These are phyloP conservation scores for Apiotrichum siamense DNA, from an alignment of 1,284 basidiomycete species.

Conservation along the genomic window DNA sequence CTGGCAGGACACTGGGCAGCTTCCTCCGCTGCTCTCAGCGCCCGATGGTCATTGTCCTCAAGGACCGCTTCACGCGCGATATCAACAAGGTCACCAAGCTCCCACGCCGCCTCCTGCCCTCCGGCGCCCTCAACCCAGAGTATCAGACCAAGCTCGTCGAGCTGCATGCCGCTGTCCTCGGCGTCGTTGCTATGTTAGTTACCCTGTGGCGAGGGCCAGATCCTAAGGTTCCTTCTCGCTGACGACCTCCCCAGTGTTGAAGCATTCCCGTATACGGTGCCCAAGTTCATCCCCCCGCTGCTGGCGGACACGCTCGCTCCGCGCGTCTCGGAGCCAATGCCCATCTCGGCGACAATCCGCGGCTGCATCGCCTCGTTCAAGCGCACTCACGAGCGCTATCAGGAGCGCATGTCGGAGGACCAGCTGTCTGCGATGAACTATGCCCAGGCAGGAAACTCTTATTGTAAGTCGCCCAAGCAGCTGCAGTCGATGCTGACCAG, in stretches of 20 bases:
- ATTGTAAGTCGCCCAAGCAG: no score
- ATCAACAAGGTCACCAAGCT: conserved; percentile 59
- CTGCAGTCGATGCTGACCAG: no score
- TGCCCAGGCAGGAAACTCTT: conserved; percentile 83
- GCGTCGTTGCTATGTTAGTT: conserved; percentile 53
- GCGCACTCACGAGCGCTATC: conserved; percentile 56
- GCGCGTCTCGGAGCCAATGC: conserved; percentile 84
- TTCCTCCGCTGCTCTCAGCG: conserved; percentile 90
- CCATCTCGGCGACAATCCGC: conserved; percentile 84
- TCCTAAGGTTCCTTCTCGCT: neutral
- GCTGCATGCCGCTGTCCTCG: conserved; percentile 84
- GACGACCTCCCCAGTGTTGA: conserved; percentile 46
- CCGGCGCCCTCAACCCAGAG: conserved; percentile 51
- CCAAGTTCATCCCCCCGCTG: conserved; percentile 53
- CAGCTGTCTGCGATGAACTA: conserved; percentile 79
- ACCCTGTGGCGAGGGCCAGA: neutral
- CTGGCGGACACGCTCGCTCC: conserved; percentile 43
- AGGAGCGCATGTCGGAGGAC: conserved; percentile 81
- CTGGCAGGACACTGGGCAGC: conserved; percentile 62
- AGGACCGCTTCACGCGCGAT: conserved; percentile 72
- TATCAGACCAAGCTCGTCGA: conserved; percentile 70
- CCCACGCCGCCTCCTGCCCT: conserved; percentile 60
- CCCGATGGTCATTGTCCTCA: conserved; percentile 75
- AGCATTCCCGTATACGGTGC: conserved; percentile 58
- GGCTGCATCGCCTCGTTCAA: conserved; percentile 65